A percentile compares a stretch with the other conserved stretches of the same genome.
Evolutionary conservation across 805 yeast species (phyloP).

Genomic region (Candida xyloterini): DNA sequence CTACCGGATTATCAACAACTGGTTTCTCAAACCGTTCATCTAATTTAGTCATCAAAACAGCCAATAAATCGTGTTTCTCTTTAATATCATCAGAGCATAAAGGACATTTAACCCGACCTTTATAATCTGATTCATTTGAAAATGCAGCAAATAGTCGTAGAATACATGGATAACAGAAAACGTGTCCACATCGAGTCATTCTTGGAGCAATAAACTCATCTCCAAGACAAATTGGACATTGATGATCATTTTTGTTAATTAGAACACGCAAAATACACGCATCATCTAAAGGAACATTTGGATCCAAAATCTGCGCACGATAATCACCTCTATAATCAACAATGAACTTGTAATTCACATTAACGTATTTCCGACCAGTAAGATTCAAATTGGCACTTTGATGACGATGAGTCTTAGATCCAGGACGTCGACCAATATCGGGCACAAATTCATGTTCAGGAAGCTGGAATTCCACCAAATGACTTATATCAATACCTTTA

Average conservation of each 20-base stretch:
- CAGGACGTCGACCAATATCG: slow-evolving; percentile 10
- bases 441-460: slow-evolving; percentile 33
- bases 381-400: slow-evolving; percentile 42
- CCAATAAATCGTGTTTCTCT: slow-evolving; percentile 55
- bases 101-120: slow-evolving; percentile 71
- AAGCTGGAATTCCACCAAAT: slow-evolving; percentile 56
- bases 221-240: slow-evolving; percentile 88
- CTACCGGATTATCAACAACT: slow-evolving; percentile 49
- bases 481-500: slow-evolving; percentile 47
- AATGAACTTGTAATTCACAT: slow-evolving; percentile 80
- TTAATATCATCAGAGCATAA: slow-evolving; percentile 62
- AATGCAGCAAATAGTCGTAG: slow-evolving; percentile 61
- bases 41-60: slow-evolving; percentile 53
- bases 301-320: slow-evolving; percentile 60
- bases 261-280: slow-evolving; percentile 65
- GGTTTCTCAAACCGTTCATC: slow-evolving; percentile 61
- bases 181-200: slow-evolving; percentile 94
- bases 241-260: slow-evolving; percentile 61
- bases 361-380: slow-evolving; percentile 67
- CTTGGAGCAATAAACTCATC: slow-evolving; percentile 88
- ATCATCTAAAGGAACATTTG: slow-evolving; percentile 68
- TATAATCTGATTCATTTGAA: slow-evolving; percentile 37
- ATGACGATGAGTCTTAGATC: slow-evolving; percentile 24
- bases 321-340: slow-evolving; percentile 64
- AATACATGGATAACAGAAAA: slow-evolving; percentile 81